A percentile compares a stretch with the other conserved stretches of the same genome.
These are phyloP conservation scores for Tetraselmis striata DNA, from an alignment of 139 green algal genomes.

Conservation along the genomic window DNA sequence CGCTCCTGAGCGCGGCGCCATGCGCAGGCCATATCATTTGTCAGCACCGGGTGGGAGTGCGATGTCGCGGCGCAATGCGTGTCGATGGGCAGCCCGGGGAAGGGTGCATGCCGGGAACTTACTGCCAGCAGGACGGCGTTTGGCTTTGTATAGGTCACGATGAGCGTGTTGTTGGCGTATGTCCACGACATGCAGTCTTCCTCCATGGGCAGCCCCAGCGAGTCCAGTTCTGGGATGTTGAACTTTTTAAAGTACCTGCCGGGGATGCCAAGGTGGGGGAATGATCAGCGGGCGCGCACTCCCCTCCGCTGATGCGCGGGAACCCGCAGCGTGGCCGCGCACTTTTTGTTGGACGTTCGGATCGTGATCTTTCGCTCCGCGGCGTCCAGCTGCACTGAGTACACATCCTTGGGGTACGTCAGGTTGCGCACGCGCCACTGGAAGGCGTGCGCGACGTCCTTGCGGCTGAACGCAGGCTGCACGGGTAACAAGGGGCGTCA, in stretches of 20 bases:
- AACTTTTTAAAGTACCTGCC: conserved; percentile 38
- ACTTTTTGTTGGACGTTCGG: conserved; percentile 45
- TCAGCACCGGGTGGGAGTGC: too few species aligned
- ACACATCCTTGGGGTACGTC: conserved; percentile 29
- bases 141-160: conserved; percentile 39
- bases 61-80: too few species aligned
- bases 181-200: conserved; percentile 23
- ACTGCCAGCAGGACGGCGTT: conserved; percentile 1
- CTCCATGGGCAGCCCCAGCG: conserved; percentile 20
- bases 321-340: not conserved
- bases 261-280: too few species aligned
- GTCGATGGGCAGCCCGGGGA: too few species aligned
- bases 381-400: conserved; percentile 21
- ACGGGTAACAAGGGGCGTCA: not conserved
- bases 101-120: not conserved
- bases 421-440: conserved; percentile 43
- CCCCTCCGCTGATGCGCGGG: too few species aligned
- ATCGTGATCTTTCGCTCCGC: conserved; percentile 27
- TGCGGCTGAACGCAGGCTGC: conserved; percentile 24
- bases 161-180: conserved; percentile 37
- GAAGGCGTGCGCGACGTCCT: conserved; percentile 28
- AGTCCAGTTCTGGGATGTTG: conserved; percentile 30
- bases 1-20: conserved; percentile 11
- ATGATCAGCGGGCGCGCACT: too few species aligned
- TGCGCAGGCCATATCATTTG: too few species aligned